Evolutionary conservation across 495 filamentous ascomycete species (phyloP), one percentile per base, ranked within the genome.

Genomic region (Lindgomyces ingoldianus): DNA sequence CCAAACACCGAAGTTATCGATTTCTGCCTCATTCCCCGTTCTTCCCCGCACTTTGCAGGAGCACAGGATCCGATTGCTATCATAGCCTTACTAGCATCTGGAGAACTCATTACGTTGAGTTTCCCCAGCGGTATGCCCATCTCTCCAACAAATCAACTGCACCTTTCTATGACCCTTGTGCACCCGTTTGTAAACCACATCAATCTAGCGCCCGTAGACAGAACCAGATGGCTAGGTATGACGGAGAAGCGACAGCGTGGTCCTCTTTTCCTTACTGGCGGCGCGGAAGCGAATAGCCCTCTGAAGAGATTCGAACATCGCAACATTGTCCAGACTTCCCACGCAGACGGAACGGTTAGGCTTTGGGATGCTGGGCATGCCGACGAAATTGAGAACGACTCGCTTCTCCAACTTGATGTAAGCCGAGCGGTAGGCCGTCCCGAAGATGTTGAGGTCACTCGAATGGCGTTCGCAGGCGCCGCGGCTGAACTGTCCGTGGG

Each of bases 101-200:
- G 94, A 24, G 95, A 98, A 76, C 70, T 98, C 29, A 79, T 91
- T 53, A 95, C 91, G 0, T 74, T 98, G 74, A 92, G 87, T 68
- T 97, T 97, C 70, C 95, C 94, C 1, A 91, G 85, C 59, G 94
- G 95, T 16, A 87, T 91, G 73, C 88, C 93, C 2, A 91, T 98
- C 48, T 88, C 85, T 26, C 91, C 95, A 4, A 95, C 93, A 0
- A 94, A 96, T 69, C 87, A 95, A 76, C 81, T 97, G 8, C 92
- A 95, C 71, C 84, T 90, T 0, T 92, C 86, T 14, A 72, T 98
- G 41, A 86, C 86, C 0, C 88, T 95, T 45, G 86, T 94, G 24
- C 93, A 97, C 70, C 94, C 94, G 0, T 96, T 93, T 69, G 83
- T 94, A 58, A 89, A 84, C 47, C 83, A 84, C 50, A 80, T 88